phyloP scores from a whole-genome alignment of 1,284 basidiomycete species.

The Athelia psychrophila region DNA sequence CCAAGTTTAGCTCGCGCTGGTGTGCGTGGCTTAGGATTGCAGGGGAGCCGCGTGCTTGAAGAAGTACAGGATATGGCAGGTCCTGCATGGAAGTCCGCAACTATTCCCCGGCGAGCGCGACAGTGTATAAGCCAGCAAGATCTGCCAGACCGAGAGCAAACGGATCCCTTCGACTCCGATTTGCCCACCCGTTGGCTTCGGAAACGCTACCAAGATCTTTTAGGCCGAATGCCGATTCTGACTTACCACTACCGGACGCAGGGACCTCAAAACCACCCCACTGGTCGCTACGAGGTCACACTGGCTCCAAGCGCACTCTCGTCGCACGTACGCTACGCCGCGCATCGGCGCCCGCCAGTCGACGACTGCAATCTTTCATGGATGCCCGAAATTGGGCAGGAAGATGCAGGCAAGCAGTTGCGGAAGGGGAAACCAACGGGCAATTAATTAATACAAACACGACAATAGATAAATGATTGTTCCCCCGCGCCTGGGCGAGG shows the following conservation, averaged over 20 bases:
- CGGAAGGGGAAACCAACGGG: neutral
- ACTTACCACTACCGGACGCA: constrained; percentile 24
- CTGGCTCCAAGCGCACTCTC: constrained; percentile 8
- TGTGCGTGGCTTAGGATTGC: constrained; percentile 39
- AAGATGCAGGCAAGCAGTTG: neutral
- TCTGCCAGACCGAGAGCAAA: neutral
- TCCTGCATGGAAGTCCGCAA: constrained; percentile 15
- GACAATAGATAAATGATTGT: neutral
- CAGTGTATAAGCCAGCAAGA: constrained; percentile 3
- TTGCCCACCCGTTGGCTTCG: constrained; percentile 60
- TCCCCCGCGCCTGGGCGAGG: neutral
- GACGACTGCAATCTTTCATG: neutral
- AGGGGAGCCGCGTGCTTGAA: constrained; percentile 41
- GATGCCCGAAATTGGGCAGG: neutral
- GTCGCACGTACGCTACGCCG: neutral
- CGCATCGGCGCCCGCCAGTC: neutral
- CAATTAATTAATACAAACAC: neutral
- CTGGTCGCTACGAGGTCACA: constrained; percentile 21
- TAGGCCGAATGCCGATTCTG: constrained; percentile 56
- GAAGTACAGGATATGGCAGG: constrained; percentile 48
- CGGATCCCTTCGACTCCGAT: constrained; percentile 13
- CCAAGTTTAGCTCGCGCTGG: constrained; percentile 19
- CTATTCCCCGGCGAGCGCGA: constrained; percentile 30
- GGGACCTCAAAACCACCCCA: constrained; percentile 2
- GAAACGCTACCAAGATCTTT: constrained; percentile 59